A percentile compares a stretch with the other conserved stretches of the same genome.
Conservation (phyloP, 2,329 filamentous ascomycete species). For the Onygenales sp. region DNA sequence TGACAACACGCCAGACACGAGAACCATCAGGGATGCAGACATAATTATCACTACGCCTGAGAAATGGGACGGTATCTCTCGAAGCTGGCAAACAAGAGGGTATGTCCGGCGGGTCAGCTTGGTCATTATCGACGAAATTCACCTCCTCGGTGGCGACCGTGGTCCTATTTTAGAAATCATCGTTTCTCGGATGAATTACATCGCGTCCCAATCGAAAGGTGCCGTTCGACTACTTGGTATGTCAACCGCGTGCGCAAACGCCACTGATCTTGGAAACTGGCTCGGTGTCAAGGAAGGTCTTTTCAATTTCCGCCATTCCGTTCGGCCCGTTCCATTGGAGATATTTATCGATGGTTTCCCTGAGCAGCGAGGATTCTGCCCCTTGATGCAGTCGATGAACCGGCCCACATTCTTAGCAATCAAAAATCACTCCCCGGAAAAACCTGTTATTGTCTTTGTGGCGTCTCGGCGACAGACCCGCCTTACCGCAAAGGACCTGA, state of each 20-base stretch:
- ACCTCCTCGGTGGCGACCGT: constrained; percentile 89
- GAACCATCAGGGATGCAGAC: constrained; percentile 89
- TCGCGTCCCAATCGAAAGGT: constrained; percentile 84
- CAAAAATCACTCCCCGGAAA: constrained; percentile 90
- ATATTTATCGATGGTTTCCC: constrained; percentile 98
- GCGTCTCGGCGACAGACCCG: constrained; percentile 91
- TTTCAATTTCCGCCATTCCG: constrained; percentile 96
- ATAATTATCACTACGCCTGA: constrained; percentile 99
- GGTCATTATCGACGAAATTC: constrained; percentile 98
- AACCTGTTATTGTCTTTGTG: constrained; percentile 97
- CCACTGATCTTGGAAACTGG: constrained; percentile 90
- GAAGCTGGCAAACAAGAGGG: constrained; percentile 95
- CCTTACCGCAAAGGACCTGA: constrained; percentile 87
- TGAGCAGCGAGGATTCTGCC: constrained; percentile 88
- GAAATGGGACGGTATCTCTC: constrained; percentile 98
- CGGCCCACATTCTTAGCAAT: constrained; percentile 92
- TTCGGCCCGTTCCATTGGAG: constrained; percentile 89
- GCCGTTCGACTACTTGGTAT: constrained; percentile 90
- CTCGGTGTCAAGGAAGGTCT: constrained; percentile 89
- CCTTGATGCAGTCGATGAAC: constrained; percentile 99
- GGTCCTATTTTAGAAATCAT: constrained; percentile 98
- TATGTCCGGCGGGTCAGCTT: constrained; percentile 92
- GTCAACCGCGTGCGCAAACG: constrained; percentile 97
- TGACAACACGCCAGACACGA: constrained; percentile 95
- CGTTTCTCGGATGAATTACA: constrained; percentile 91